Conservation (phyloP, 306 rosid genomes). For the Herpetospermum pedunculosum region DNA sequence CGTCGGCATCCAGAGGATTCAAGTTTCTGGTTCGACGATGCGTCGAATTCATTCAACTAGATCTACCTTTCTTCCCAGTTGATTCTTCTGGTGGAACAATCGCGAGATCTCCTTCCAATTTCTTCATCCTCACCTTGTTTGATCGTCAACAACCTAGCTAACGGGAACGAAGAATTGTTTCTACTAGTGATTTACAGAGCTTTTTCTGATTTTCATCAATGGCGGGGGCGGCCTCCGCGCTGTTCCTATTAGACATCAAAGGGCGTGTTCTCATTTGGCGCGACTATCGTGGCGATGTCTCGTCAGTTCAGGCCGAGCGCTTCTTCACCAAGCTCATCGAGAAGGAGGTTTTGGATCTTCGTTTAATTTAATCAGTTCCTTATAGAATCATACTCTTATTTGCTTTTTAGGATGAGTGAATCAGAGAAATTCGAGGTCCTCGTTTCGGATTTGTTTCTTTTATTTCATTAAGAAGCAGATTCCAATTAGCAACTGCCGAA, state of each 20-base stretch:
- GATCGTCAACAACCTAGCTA: constrained; percentile 11
- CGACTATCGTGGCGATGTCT: constrained; percentile 96
- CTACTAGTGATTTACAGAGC: background rate
- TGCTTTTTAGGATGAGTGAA: constrained; percentile 1
- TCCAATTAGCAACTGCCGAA: background rate
- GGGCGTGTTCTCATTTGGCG: constrained; percentile 99
- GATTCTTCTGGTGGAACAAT: constrained; percentile 4
- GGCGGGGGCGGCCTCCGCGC: constrained; percentile 98
- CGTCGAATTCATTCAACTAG: constrained; percentile 11
- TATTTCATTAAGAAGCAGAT: background rate
- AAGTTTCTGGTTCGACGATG: background rate
- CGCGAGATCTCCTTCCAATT: constrained; percentile 20
- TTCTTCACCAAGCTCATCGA: constrained; percentile 98
- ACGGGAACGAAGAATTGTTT: background rate
- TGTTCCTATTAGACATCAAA: constrained; percentile 94
- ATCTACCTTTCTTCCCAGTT: constrained; percentile 12
- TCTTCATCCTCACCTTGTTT: constrained; percentile 29
- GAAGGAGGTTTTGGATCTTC: constrained; percentile 48
- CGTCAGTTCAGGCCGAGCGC: constrained; percentile 87
- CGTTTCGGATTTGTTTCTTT: background rate
- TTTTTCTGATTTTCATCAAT: constrained; percentile 17
- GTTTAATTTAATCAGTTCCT: background rate
- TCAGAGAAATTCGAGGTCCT: background rate
- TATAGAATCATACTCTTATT: background rate
- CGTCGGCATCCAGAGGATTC: background rate